phyloP scores from a whole-genome alignment of 352 stramenopile species.

The Globisporangium barbulae region DNA sequence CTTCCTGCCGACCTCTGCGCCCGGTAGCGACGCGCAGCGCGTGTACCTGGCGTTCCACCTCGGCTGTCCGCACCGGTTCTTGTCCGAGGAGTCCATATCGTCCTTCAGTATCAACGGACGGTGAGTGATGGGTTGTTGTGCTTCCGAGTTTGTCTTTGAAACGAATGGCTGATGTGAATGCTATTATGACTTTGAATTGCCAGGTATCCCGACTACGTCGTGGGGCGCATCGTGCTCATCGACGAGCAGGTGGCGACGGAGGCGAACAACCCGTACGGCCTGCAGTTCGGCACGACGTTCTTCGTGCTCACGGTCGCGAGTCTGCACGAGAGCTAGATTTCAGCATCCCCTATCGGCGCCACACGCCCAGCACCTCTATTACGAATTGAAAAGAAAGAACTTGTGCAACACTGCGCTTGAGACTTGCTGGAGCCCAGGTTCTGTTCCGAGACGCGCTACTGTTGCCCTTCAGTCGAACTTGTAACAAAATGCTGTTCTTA shows the following conservation, averaged over 20 bases:
- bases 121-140: constrained; percentile 25
- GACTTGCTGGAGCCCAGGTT: too few relatives aligned
- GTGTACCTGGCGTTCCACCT: constrained; percentile 88
- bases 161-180: not conserved
- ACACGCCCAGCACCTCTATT: not conserved
- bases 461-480: too few relatives aligned
- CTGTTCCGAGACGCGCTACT: too few relatives aligned
- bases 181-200: not conserved
- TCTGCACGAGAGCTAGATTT: constrained; percentile 72
- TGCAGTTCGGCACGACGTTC: constrained; percentile 79
- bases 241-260: constrained; percentile 84
- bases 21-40: constrained; percentile 64
- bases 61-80: constrained; percentile 79
- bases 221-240: constrained; percentile 85
- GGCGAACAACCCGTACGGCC: constrained; percentile 72
- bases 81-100: constrained; percentile 86
- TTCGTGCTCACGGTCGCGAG: constrained; percentile 85
- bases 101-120: constrained; percentile 82
- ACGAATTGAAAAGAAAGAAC: not conserved
- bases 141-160: too few relatives aligned
- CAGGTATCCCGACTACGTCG: constrained; percentile 87
- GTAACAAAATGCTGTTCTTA: too few relatives aligned
- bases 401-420: too few relatives aligned
- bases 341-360: too few relatives aligned
- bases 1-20: constrained; percentile 81